Conservation (phyloP, 108 stramenopile species). For the Asterionellopsis glacialis region DNA sequence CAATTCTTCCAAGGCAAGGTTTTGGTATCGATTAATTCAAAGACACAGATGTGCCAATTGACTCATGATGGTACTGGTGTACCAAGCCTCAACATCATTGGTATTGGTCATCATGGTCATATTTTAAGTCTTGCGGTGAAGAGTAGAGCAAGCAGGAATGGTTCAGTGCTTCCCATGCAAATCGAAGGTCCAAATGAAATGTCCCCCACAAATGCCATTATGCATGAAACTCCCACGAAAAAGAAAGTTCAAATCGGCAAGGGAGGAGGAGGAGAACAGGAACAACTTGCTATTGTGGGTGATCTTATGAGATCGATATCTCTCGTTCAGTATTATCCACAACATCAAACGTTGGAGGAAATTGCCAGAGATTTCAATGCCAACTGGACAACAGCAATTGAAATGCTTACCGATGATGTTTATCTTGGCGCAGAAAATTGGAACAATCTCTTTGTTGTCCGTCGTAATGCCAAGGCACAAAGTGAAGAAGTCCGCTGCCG, state of each 20-base stretch:
- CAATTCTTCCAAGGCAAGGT: constrained; percentile 71
- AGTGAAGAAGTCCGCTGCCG: constrained; percentile 85
- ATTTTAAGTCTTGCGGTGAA: constrained; percentile 89
- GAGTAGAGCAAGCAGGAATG: constrained; percentile 43
- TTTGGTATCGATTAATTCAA: constrained; percentile 73
- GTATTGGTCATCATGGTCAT: constrained; percentile 91
- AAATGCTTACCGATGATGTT: constrained; percentile 87
- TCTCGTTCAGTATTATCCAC: constrained; percentile 80
- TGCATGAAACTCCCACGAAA: not conserved
- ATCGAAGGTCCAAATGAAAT: constrained; percentile 7
- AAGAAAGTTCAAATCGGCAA: constrained; percentile 12
- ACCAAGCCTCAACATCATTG: constrained; percentile 30
- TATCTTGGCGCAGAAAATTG: constrained; percentile 92
- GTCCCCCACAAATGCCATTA: not conserved
- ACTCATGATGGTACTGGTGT: constrained; percentile 32
- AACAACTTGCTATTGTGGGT: constrained; percentile 91
- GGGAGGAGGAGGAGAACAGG: constrained; percentile 16
- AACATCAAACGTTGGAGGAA: constrained; percentile 82
- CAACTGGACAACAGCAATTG: constrained; percentile 93
- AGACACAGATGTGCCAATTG: constrained; percentile 62
- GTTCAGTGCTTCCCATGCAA: not conserved
- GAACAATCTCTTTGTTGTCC: constrained; percentile 89
- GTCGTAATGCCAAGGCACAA: constrained; percentile 70
- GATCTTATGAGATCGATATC: constrained; percentile 96
- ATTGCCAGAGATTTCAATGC: constrained; percentile 92